Conservation (phyloP, 139 green algal species). For the Astrephomene gubernaculifera region DNA sequence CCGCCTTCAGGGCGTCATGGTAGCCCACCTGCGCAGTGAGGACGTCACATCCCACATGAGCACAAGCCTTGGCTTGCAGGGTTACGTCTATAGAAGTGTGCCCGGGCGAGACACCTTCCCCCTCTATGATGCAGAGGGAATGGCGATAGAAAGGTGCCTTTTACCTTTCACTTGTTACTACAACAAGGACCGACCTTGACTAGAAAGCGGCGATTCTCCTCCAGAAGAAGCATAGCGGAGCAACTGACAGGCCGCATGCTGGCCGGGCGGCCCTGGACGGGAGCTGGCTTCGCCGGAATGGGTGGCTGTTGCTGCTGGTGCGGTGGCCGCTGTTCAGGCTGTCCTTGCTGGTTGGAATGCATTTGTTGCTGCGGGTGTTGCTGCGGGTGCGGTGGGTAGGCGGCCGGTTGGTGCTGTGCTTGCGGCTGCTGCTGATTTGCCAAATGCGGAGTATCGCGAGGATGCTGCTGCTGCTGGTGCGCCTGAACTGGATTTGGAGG, state of each 20-base stretch:
- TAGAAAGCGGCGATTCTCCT: not conserved
- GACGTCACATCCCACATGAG: not conserved
- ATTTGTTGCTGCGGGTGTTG: not conserved
- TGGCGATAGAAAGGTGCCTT: not conserved
- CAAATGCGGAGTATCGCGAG: not conserved
- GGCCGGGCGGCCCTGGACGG: not conserved
- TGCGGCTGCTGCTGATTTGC: not conserved
- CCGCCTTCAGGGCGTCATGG: slow-evolving; percentile 11
- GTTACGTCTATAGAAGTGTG: not conserved
- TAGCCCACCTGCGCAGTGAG: not conserved
- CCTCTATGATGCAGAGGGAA: not conserved
- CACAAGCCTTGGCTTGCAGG: too few species aligned
- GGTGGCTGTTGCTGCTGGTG: not conserved
- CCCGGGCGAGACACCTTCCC: not conserved
- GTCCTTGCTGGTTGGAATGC: not conserved
- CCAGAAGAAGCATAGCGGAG: not conserved
- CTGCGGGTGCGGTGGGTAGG: not conserved
- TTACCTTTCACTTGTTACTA: not conserved
- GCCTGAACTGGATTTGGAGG: not conserved
- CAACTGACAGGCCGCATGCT: not conserved
- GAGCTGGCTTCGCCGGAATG: not conserved
- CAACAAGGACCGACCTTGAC: not conserved
- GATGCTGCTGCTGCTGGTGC: not conserved
- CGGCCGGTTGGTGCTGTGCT: not conserved
- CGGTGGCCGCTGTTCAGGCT: not conserved